These are phyloP conservation scores for Venturia carpophila DNA, from an alignment of 2,329 filamentous ascomycete species.

Conservation along the genomic window DNA sequence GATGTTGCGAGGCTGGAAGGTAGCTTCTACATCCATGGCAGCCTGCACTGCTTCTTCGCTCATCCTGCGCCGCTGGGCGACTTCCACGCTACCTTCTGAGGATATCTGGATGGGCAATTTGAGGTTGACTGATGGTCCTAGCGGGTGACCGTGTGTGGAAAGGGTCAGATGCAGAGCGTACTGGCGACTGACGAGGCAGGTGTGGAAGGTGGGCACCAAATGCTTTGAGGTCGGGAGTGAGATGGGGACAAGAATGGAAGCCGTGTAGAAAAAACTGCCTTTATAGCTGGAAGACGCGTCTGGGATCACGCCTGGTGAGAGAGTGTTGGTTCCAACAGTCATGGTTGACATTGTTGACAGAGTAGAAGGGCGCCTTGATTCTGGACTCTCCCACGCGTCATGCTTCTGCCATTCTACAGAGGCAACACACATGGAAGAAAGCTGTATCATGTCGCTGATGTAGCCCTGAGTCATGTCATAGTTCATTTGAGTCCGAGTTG, in stretches of 20 bases:
- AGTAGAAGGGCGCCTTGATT: constrained; percentile 12
- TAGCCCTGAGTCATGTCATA: constrained; percentile 44
- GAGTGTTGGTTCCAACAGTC: constrained; percentile 26
- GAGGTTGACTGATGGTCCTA: constrained; percentile 29
- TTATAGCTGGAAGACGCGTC: constrained; percentile 35
- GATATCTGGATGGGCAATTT: constrained; percentile 42
- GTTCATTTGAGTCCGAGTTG: constrained; percentile 36
- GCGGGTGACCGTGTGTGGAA: constrained; percentile 40
- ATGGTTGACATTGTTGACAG: constrained; percentile 27
- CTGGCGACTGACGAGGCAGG: constrained; percentile 56
- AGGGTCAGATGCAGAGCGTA: constrained; percentile 56
- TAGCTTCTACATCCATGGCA: constrained; percentile 6
- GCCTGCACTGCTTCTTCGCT: constrained; percentile 7
- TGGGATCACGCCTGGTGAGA: constrained; percentile 27
- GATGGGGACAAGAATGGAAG: constrained; percentile 56
- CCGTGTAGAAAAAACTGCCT: constrained; percentile 49
- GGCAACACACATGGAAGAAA: constrained; percentile 49
- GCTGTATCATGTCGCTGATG: constrained; percentile 44
- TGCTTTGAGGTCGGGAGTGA: constrained; percentile 52
- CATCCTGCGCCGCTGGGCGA: constrained; percentile 1
- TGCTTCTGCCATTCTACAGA: constrained; percentile 51
- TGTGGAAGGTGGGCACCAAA: constrained; percentile 63
- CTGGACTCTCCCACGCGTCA: constrained; percentile 25
- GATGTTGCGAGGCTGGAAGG: constrained; percentile 14
- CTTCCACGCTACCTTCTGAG: constrained; percentile 27